Percentiles rank a stretch among this genome's conserved stretches.
These are phyloP conservation scores for Triglochin maritima DNA, from an alignment of 106 monocot genomes.

Conservation along the genomic window DNA sequence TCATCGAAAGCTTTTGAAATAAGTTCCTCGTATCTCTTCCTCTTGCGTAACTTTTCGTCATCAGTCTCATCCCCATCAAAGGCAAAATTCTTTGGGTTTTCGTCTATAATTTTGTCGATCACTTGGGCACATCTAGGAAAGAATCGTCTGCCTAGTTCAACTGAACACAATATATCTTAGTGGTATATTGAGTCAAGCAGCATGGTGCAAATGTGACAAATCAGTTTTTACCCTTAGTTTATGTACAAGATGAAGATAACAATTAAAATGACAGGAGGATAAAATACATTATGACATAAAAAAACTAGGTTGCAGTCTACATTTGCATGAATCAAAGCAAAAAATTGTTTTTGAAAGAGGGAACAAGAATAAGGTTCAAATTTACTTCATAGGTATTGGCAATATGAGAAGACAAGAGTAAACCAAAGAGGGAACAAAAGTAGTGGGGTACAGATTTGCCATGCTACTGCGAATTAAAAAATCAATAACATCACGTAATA, in stretches of 20 bases:
- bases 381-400: too few species aligned
- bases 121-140: conserved; percentile 69
- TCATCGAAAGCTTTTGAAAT: conserved; percentile 46
- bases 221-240: neutral
- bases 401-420: too few species aligned
- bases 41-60: conserved; percentile 20
- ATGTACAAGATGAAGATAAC: neutral
- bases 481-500: too few species aligned
- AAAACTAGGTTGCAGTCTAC: neutral
- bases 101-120: conserved; percentile 67
- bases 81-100: conserved; percentile 27
- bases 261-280: neutral
- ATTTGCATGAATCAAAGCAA: neutral
- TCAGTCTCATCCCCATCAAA: conserved; percentile 21
- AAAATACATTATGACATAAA: neutral
- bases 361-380: too few species aligned
- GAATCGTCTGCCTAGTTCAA: conserved; percentile 68
- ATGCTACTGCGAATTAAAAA: too few species aligned
- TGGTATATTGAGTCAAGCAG: neutral
- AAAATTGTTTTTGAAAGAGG: too few species aligned
- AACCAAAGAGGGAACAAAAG: too few species aligned
- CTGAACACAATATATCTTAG: conserved; percentile 14
- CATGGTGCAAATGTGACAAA: neutral
- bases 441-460: too few species aligned
- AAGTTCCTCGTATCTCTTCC: conserved; percentile 46